Evolutionary conservation across 2,329 filamentous ascomycete genomes (phyloP).

Genomic region (Aspergillus fructus): DNA sequence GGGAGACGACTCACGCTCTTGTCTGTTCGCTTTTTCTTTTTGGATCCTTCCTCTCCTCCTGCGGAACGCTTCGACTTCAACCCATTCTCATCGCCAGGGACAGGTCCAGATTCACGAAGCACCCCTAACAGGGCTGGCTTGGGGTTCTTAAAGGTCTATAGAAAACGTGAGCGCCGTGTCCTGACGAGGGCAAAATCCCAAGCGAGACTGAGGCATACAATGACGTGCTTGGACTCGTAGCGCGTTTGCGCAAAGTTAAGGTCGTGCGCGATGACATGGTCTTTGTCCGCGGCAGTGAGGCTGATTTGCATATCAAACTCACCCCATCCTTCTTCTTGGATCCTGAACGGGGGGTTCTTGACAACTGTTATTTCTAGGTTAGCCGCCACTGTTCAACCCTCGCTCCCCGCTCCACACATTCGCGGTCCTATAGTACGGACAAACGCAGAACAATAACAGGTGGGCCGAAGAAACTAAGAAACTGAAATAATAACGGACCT

Average conservation of each 20-base stretch:
- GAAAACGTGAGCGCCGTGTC: not conserved
- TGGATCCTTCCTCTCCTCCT: constrained; percentile 59
- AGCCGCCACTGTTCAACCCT: not conserved
- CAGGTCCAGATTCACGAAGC: constrained; percentile 79
- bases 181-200: not conserved
- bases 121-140: constrained; percentile 77
- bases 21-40: constrained; percentile 73
- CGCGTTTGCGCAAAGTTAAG: constrained; percentile 80
- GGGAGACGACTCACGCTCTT: constrained; percentile 50
- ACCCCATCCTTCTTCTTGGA: constrained; percentile 94
- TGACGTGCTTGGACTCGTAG: constrained; percentile 79
- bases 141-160: constrained; percentile 82
- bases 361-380: constrained; percentile 57
- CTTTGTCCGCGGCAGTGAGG: constrained; percentile 82
- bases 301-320: constrained; percentile 95
- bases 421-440: not conserved
- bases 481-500: constrained; percentile 57
- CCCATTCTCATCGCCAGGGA: constrained; percentile 71
- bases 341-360: constrained; percentile 81
- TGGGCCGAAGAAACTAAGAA: not conserved
- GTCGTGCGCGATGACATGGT: constrained; percentile 79
- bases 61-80: constrained; percentile 62
- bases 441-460: not conserved
- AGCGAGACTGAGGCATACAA: constrained; percentile 50
- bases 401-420: not conserved